phyloP scores from a whole-genome alignment of 1,284 basidiomycete species.

The Trametes polyzona region DNA sequence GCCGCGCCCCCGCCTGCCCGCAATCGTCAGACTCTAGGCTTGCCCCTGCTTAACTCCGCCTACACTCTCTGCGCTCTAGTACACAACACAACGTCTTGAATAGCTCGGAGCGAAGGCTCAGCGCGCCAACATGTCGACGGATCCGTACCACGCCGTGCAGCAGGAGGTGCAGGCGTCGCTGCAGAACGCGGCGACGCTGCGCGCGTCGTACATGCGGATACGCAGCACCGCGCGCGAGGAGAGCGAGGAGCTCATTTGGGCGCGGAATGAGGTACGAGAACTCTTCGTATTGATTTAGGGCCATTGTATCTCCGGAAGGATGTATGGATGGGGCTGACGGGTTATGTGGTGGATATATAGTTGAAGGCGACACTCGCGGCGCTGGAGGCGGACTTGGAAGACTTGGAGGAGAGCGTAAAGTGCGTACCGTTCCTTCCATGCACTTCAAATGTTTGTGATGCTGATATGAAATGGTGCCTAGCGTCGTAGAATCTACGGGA shows the following conservation, averaged over 20 bases:
- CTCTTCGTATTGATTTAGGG: neutral
- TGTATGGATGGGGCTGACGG: neutral
- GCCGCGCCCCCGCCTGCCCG: neutral
- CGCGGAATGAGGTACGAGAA: slow-evolving; percentile 66
- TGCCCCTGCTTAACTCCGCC: neutral
- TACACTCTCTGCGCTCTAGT: neutral
- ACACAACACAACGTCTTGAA: too few species aligned
- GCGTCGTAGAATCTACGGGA: slow-evolving; percentile 80
- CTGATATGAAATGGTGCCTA: slow-evolving; percentile 34
- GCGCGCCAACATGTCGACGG: slow-evolving; percentile 79
- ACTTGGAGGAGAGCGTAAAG: slow-evolving; percentile 88
- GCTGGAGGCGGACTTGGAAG: slow-evolving; percentile 84
- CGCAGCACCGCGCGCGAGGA: slow-evolving; percentile 68
- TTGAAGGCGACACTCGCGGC: slow-evolving; percentile 75
- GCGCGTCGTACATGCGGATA: slow-evolving; percentile 78
- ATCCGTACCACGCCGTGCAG: slow-evolving; percentile 83
- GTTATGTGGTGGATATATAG: slow-evolving; percentile 41
- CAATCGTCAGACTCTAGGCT: neutral
- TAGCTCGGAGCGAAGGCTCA: too few species aligned
- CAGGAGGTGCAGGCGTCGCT: slow-evolving; percentile 75
- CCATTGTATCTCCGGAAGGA: neutral
- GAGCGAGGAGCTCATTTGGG: slow-evolving; percentile 76
- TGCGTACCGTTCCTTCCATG: slow-evolving; percentile 42
- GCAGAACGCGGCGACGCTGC: slow-evolving; percentile 68
- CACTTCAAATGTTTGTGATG: neutral